Evolutionary conservation across 1,284 basidiomycete species (phyloP).

Genomic region (Ustilago esculenta): DNA sequence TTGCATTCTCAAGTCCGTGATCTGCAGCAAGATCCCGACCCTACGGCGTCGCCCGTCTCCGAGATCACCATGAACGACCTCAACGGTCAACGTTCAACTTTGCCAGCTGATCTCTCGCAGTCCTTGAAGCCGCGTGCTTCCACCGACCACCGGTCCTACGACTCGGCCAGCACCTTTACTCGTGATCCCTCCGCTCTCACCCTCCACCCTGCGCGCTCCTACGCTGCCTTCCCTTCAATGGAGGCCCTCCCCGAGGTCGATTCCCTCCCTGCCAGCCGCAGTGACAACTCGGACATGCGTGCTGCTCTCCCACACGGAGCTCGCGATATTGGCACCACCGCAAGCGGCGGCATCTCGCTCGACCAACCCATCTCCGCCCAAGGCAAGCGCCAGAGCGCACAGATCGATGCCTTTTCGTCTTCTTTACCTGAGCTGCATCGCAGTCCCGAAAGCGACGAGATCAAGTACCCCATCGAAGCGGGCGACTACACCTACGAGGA

Average conservation of each 20-base stretch:
- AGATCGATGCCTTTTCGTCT: constrained; percentile 26
- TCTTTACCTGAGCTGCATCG: constrained; percentile 30
- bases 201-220: constrained; percentile 45
- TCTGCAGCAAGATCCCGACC: constrained; percentile 6
- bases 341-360: constrained; percentile 45
- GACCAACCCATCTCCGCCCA: constrained; percentile 44
- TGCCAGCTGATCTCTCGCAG: constrained; percentile 10
- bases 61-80: constrained; percentile 25
- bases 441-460: constrained; percentile 34
- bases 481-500: constrained; percentile 41
- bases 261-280: constrained; percentile 36
- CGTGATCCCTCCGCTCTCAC: constrained; percentile 25
- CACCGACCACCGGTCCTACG: constrained; percentile 44
- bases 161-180: constrained; percentile 37
- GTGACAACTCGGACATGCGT: constrained; percentile 30
- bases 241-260: constrained; percentile 50
- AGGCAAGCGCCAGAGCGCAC: constrained; percentile 31
- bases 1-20: constrained; percentile 6
- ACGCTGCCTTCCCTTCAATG: constrained; percentile 49
- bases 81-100: neutral
- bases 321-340: constrained; percentile 52
- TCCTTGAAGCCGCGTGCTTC: constrained; percentile 19
- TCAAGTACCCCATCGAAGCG: constrained; percentile 37
- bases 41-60: constrained; percentile 11
- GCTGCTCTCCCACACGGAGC: constrained; percentile 24